Conservation (phyloP, 345 rosid species). For the Microthlaspi erraticum region DNA sequence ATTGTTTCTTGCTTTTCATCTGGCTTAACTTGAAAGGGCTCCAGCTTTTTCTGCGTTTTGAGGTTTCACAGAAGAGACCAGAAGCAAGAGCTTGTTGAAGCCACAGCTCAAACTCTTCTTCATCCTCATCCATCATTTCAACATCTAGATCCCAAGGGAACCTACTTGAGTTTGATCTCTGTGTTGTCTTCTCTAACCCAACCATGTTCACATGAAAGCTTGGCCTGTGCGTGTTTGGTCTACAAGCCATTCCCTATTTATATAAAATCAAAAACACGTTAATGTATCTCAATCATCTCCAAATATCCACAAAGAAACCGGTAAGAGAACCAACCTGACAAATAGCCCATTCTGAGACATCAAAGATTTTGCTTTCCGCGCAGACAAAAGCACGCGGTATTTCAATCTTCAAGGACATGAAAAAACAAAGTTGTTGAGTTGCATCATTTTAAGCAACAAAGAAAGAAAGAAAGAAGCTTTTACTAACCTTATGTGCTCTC, state of each 20-base stretch:
- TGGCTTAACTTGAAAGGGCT: conserved; percentile 89
- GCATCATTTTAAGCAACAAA: conserved; percentile 10
- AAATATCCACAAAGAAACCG: neutral
- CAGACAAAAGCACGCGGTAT: conserved; percentile 99
- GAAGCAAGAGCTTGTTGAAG: conserved; percentile 89
- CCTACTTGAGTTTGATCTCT: conserved; percentile 79
- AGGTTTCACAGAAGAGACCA: conserved; percentile 88
- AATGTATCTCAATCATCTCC: conserved; percentile 17
- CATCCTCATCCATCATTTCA: conserved; percentile 90
- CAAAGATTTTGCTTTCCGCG: conserved; percentile 98
- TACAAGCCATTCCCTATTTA: conserved; percentile 88
- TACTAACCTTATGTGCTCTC: conserved; percentile 71
- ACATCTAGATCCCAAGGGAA: conserved; percentile 93
- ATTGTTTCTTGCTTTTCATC: conserved; percentile 84
- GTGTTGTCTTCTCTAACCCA: conserved; percentile 84
- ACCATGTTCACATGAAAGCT: conserved; percentile 98
- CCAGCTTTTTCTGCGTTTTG: conserved; percentile 92
- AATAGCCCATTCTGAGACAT: conserved; percentile 98
- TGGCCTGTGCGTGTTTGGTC: conserved; percentile 97
- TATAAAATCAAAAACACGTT: neutral
- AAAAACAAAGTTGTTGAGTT: conserved; percentile 23
- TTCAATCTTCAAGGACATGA: conserved; percentile 63
- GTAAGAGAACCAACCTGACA: conserved; percentile 75
- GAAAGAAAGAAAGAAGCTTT: conserved; percentile 2
- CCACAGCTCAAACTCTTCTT: conserved; percentile 90